Evolutionary conservation across 2,329 filamentous ascomycete species (phyloP), one percentile per base, ranked within the genome.

Genomic region (Botryotinia globosa): DNA sequence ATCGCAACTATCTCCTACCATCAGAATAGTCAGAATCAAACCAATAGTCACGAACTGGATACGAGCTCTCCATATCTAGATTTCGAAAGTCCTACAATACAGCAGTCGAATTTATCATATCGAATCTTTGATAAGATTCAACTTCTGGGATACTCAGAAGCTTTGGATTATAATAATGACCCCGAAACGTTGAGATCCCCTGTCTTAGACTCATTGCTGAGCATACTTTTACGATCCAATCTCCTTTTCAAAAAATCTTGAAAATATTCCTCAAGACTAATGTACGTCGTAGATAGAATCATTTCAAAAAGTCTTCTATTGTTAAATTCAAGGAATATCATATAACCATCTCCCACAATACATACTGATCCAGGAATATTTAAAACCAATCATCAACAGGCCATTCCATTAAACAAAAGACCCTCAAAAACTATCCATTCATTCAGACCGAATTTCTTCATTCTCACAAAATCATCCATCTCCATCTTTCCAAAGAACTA

Each of bases 341-440:
- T 25, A 10, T 12, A 25, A 25, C 4, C 9, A 25, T 48, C 22
- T 48, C 37, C 37, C 37, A 37, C 37, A 8, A 37, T 37, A 37
- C 1, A 37, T 9, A 4, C 37, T 37, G 8, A 37, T 37, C 1
- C 1, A 48, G 9, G 9, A 4, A 48, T 9, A 25, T 3, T 10
- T 5, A 0, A 25, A 37, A 37, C 1, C 8, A 37, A 8, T 1
- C 9, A 10, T 12, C 22, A 25, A 48, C 9, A 48, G 10, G 1
- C 3, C 22, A 9, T 0, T 1, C 8, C 3, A 9, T 10, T 12
- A 9, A 25, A 48, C 5, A 9, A 48, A 25, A 5, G 45, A 48
- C 9, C 9, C 22, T 3, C 0, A 1, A 4, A 22, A 4, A 48
- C 10, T 4, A 10, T 22, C 20, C 9, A 25, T 51, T 0, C 1